A percentile compares a stretch with the other conserved stretches of the same genome.
phyloP scores from a whole-genome alignment of 1,139 yeast species.

The Nakaseomyces delphensis region DNA sequence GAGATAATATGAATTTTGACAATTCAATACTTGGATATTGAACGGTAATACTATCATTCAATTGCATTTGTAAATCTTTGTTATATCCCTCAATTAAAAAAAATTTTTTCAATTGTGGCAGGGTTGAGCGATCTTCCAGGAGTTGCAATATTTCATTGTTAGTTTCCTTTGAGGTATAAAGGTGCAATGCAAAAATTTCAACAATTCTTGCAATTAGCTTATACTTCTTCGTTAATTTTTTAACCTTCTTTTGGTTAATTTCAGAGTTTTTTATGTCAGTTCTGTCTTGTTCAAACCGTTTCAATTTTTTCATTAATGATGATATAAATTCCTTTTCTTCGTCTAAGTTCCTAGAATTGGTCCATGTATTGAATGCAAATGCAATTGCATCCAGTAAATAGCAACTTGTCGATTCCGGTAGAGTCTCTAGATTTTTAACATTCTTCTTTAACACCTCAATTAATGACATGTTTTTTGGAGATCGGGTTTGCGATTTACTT shows the following conservation, averaged over 20 bases:
- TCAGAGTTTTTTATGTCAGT: constrained; percentile 28
- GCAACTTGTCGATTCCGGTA: constrained; percentile 46
- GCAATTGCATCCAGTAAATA: constrained; percentile 60
- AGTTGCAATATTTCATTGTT: constrained; percentile 39
- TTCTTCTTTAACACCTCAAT: constrained; percentile 53
- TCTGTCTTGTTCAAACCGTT: constrained; percentile 14
- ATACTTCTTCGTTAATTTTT: constrained; percentile 45
- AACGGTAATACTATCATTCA: constrained; percentile 39
- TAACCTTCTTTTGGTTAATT: background rate
- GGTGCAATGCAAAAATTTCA: constrained; percentile 64
- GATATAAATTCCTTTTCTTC: constrained; percentile 45
- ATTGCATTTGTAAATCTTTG: constrained; percentile 39
- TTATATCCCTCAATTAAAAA: constrained; percentile 37
- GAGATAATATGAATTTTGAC: constrained; percentile 45
- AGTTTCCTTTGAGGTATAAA: constrained; percentile 50
- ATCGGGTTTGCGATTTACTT: background rate
- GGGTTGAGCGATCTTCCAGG: constrained; percentile 36
- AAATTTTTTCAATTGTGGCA: constrained; percentile 32
- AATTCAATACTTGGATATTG: constrained; percentile 44
- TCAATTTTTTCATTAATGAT: constrained; percentile 39
- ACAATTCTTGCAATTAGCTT: constrained; percentile 58
- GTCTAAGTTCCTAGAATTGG: constrained; percentile 45
- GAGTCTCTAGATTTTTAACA: constrained; percentile 42
- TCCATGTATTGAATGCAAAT: constrained; percentile 61
- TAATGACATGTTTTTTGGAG: constrained; percentile 32